Evolutionary conservation across 345 rosid genomes (phyloP), one percentile per base, ranked within the genome.

Genomic region (Rhizophora apiculata): DNA sequence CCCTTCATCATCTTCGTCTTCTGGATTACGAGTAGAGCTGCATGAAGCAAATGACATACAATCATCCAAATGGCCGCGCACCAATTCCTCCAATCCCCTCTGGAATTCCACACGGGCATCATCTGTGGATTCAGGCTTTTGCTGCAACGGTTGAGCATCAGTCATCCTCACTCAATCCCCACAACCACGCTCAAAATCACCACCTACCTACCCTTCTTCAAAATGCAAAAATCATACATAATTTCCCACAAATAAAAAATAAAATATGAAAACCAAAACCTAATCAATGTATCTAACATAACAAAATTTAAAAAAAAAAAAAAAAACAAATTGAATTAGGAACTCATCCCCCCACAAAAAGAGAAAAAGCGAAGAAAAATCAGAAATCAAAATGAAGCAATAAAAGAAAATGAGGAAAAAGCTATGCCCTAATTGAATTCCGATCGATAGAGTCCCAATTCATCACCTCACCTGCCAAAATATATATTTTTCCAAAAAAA

Each of bases 1-100:
- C 16, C 90, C 87, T 2, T 89, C 99, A 0, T 87, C 91, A 0
- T 89, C 95, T 22, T 87, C 99, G 6, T 86, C 96, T 6, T 86
- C 94, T 0, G 74, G 84, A 10, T 82, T 82, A 7, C 83, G 88
- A 1, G 85, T 80, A 3, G 98, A 89, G 73, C 97, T 94, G 62
- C 95, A 91, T 0, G 99, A 92, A 1, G 87, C 91, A 57, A 89
- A 90, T 10, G 98, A 80, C 83, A 92, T 85, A 72, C 98, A 90
- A 39, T 89, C 95, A 77, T 90, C 95, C 83, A 90, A 82, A 62
- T 82, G 92, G 16, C 96, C 96, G 29, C 93, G 89, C 98, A 92
- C 86, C 67, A 96, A 81, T 61, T 90, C 99, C 86, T 90, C 98
- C 79, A 89, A 80, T 27, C 89, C 94, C 34, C 88, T 67, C 77